Conservation (phyloP, 306 rosid species). For the Benincasa hispida region DNA sequence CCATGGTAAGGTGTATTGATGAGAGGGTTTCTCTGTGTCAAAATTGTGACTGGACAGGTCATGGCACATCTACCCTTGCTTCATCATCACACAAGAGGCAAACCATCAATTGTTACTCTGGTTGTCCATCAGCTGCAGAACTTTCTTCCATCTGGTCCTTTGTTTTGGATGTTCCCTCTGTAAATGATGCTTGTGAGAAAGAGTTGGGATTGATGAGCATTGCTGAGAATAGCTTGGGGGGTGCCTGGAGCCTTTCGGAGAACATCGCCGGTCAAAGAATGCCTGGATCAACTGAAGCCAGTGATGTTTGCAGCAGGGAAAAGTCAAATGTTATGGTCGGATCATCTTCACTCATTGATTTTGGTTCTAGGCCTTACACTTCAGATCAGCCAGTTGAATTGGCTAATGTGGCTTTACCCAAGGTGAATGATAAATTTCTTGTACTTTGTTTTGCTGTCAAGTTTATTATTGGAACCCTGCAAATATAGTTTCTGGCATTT, state of each 20-base stretch:
- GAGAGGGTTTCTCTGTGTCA: conserved; percentile 84
- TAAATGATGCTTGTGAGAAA: conserved; percentile 70
- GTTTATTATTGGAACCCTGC: neutral
- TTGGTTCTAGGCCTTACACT: conserved; percentile 23
- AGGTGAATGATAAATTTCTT: conserved; percentile 35
- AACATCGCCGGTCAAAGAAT: conserved; percentile 17
- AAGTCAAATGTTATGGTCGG: conserved; percentile 35
- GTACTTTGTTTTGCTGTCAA: neutral
- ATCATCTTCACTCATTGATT: conserved; percentile 38
- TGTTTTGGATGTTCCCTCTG: conserved; percentile 43
- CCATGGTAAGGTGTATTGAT: conserved; percentile 61
- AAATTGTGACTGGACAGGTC: conserved; percentile 92
- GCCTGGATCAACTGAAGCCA: conserved; percentile 28
- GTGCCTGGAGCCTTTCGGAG: conserved; percentile 26
- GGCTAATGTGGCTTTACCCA: conserved; percentile 34
- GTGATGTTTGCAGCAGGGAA: conserved; percentile 15
- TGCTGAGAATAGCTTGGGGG: conserved; percentile 36
- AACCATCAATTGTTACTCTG: conserved; percentile 64
- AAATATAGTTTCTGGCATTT: neutral
- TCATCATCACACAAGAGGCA: conserved; percentile 69
- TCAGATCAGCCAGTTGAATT: conserved; percentile 33
- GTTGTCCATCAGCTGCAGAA: conserved; percentile 89
- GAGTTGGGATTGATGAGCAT: conserved; percentile 85
- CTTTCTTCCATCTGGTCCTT: conserved; percentile 87
- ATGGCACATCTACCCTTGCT: conserved; percentile 43